A percentile compares a stretch with the other conserved stretches of the same genome.
Evolutionary conservation across 768 basidiomycete species (phyloP).

Genomic region (Boletus pseudopeckii): DNA sequence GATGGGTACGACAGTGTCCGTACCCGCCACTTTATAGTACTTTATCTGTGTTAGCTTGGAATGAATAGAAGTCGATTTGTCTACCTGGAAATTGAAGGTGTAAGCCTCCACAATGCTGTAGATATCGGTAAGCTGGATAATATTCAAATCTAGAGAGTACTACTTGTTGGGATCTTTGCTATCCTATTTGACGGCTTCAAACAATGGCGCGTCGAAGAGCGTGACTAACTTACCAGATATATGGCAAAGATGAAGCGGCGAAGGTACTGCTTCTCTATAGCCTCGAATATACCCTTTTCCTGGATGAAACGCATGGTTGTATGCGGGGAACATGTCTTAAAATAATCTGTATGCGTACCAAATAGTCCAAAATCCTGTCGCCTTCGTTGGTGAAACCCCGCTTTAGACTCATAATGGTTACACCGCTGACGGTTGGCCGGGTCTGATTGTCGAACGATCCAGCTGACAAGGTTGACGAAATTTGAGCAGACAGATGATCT

Average conservation of each 20-base stretch:
- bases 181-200: conserved; percentile 48
- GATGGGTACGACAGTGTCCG: conserved; percentile 56
- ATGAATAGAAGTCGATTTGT: not conserved
- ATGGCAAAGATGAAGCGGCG: conserved; percentile 83
- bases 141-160: conserved; percentile 14
- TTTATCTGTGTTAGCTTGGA: conserved; percentile 27
- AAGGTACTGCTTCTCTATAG: conserved; percentile 79
- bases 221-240: conserved; percentile 56
- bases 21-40: conserved; percentile 70
- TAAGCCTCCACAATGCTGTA: conserved; percentile 82
- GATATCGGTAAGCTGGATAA: conserved; percentile 10
- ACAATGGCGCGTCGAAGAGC: not conserved
- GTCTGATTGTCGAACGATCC: conserved; percentile 37
- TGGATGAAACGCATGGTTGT: conserved; percentile 27
- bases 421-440: conserved; percentile 52
- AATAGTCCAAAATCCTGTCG: conserved; percentile 75
- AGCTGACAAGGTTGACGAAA: conserved; percentile 31
- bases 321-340: conserved; percentile 4
- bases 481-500: conserved; percentile 31
- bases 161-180: conserved; percentile 83
- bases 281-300: conserved; percentile 88
- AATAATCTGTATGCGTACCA: conserved; percentile 47
- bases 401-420: conserved; percentile 70
- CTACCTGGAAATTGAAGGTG: conserved; percentile 80
- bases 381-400: conserved; percentile 81